Conservation (phyloP, 2,329 filamentous ascomycete species). For the Penicillium sp. region DNA sequence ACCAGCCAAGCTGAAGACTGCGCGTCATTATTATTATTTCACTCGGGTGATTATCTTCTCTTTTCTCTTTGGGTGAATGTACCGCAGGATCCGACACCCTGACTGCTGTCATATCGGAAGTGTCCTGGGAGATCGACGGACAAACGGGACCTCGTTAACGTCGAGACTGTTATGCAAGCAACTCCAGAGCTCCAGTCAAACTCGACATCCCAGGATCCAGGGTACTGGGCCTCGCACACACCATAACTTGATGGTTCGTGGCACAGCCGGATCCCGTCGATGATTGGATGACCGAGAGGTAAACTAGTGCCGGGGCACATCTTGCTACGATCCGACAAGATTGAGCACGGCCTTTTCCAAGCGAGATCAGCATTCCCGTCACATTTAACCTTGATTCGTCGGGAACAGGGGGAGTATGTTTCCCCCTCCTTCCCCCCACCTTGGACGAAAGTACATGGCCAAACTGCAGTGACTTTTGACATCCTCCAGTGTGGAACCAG, state of each 20-base stretch:
- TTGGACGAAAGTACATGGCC: slow-evolving; percentile 2
- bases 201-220: slow-evolving; percentile 18
- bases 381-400: neutral
- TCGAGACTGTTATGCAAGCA: neutral
- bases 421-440: neutral
- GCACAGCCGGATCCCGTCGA: slow-evolving; percentile 1
- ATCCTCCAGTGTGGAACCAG: slow-evolving; percentile 7
- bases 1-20: too few relatives aligned
- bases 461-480: slow-evolving; percentile 4
- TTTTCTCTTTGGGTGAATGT: too few relatives aligned
- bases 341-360: slow-evolving; percentile 9
- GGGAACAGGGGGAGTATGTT: neutral
- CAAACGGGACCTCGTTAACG: too few relatives aligned
- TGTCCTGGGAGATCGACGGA: neutral
- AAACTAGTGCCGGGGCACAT: slow-evolving; percentile 22
- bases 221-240: slow-evolving; percentile 21
- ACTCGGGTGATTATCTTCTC: too few relatives aligned
- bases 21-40: too few relatives aligned
- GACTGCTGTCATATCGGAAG: slow-evolving; percentile 9
- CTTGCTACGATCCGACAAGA: slow-evolving; percentile 17
- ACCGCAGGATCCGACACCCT: too few relatives aligned
- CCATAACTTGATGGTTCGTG: slow-evolving; percentile 20
- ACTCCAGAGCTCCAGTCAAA: too few relatives aligned
- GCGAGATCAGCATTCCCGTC: neutral
- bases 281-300: slow-evolving; percentile 13